phyloP scores from a whole-genome alignment of 2,329 filamentous ascomycete genomes.

The Aureobasidium sp. region DNA sequence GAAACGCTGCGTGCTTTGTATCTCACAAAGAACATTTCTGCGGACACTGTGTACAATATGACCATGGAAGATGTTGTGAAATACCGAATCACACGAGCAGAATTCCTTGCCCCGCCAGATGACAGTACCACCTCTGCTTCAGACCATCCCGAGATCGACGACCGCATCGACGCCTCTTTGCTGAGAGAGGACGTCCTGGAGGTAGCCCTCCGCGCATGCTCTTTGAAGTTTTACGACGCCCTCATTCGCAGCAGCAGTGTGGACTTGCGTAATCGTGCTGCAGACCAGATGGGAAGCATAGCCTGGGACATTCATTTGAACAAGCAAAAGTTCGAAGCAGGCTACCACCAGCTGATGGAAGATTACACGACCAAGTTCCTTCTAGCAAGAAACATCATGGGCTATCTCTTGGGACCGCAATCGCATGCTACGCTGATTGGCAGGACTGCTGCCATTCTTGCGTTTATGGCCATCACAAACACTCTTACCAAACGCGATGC shows the following conservation, averaged over 20 bases:
- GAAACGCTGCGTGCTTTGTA: background rate
- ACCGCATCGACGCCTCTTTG: background rate
- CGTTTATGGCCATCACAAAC: slow-evolving; percentile 72
- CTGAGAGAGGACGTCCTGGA: background rate
- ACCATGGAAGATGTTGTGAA: background rate
- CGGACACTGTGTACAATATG: background rate
- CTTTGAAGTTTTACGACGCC: slow-evolving; percentile 57
- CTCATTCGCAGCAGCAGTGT: slow-evolving; percentile 79
- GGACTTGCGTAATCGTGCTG: slow-evolving; percentile 75
- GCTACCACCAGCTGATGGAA: slow-evolving; percentile 47
- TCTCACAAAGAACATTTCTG: background rate
- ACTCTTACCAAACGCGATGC: slow-evolving; percentile 64
- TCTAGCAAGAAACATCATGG: slow-evolving; percentile 59
- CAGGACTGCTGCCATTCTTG: slow-evolving; percentile 73
- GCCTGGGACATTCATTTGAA: slow-evolving; percentile 53
- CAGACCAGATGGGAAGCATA: slow-evolving; percentile 62
- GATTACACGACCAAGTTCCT: slow-evolving; percentile 60
- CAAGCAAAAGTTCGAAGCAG: slow-evolving; percentile 31
- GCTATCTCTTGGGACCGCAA: slow-evolving; percentile 81
- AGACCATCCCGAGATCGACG: slow-evolving; percentile 22
- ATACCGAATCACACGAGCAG: background rate
- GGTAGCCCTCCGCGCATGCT: slow-evolving; percentile 50
- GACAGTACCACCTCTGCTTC: slow-evolving; percentile 34
- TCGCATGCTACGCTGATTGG: slow-evolving; percentile 86
- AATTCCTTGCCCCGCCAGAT: slow-evolving; percentile 16